Conservation (phyloP, 2,329 filamentous ascomycete genomes). For the Neophaeococcomyces aloes region DNA sequence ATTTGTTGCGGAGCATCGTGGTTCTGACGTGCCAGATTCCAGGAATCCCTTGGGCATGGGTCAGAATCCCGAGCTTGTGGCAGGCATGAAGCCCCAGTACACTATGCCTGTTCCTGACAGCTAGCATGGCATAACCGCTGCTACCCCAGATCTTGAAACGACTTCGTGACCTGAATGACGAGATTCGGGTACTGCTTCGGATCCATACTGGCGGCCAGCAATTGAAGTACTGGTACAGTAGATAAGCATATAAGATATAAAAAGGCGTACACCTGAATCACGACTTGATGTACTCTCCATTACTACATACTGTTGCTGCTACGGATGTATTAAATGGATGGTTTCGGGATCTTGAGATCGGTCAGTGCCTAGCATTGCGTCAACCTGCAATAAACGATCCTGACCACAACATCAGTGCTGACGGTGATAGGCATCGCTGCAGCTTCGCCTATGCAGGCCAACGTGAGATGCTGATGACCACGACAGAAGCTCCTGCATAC, state of each 20-base stretch:
- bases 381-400: background rate
- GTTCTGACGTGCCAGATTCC: too few species aligned
- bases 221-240: background rate
- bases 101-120: constrained; percentile 17
- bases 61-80: background rate
- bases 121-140: constrained; percentile 33
- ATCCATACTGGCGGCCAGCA: too few species aligned
- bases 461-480: background rate
- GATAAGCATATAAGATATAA: background rate
- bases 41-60: too few species aligned
- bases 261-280: too few species aligned
- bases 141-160: constrained; percentile 42
- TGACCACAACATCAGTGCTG: background rate
- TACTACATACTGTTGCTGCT: too few species aligned
- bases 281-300: background rate
- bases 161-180: constrained; percentile 29
- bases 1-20: too few species aligned
- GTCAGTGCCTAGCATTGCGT: background rate
- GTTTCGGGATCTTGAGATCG: too few species aligned
- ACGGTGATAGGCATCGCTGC: background rate
- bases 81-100: background rate
- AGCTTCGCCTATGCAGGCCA: background rate
- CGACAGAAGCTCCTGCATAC: background rate
- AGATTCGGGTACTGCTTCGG: constrained; percentile 39
- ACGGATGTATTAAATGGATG: too few species aligned